Conservation (phyloP, 352 stramenopile genomes). For the Globisporangium spinosum region DNA sequence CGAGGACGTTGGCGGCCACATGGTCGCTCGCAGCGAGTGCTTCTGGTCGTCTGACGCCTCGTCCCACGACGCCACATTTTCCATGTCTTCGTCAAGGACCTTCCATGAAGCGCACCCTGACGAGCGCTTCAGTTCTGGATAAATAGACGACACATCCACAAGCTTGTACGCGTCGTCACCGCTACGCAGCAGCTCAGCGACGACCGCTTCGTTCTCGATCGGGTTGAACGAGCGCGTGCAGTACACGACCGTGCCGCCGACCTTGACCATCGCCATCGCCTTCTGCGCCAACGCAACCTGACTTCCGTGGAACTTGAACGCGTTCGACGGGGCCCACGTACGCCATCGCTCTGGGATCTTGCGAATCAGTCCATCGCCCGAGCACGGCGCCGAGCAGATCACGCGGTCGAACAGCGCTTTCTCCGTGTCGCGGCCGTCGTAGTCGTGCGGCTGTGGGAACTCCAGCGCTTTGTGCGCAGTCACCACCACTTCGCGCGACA, state of each 20-base stretch:
- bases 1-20: constrained; percentile 75
- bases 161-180: constrained; percentile 59
- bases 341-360: constrained; percentile 81
- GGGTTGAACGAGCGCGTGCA: constrained; percentile 79
- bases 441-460: constrained; percentile 42
- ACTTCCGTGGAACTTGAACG: constrained; percentile 47
- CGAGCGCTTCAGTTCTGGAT: constrained; percentile 37
- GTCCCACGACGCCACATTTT: constrained; percentile 47
- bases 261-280: constrained; percentile 42
- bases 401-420: constrained; percentile 66
- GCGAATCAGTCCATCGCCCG: constrained; percentile 71
- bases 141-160: constrained; percentile 38
- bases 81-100: constrained; percentile 49
- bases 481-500: constrained; percentile 49
- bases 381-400: constrained; percentile 73
- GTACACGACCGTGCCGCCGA: constrained; percentile 62
- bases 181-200: constrained; percentile 63
- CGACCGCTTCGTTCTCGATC: constrained; percentile 81
- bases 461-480: constrained; percentile 72
- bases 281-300: constrained; percentile 83
- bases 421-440: constrained; percentile 12
- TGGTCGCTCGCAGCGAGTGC: constrained; percentile 60
- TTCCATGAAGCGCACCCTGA: constrained; percentile 48
- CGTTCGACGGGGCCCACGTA: constrained; percentile 56
- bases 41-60: constrained; percentile 44